Conservation (phyloP, 306 rosid species). For the Fragaria nilgerrensis region DNA sequence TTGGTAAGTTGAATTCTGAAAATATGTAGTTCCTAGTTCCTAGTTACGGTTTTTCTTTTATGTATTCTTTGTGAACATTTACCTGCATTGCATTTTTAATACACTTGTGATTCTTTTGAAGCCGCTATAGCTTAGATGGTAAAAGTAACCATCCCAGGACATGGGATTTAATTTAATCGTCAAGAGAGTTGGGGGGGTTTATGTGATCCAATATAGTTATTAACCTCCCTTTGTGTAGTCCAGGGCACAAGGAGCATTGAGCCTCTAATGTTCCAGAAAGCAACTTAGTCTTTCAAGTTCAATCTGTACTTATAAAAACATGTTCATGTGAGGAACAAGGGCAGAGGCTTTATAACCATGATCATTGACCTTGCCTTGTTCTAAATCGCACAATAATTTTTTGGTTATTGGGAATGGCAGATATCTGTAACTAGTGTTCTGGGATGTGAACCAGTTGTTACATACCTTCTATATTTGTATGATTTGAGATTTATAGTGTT, state of each 20-base stretch:
- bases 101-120: background rate
- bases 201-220: background rate
- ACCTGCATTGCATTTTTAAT: background rate
- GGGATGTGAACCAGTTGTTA: background rate
- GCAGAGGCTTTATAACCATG: background rate
- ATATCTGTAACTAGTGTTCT: background rate
- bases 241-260: background rate
- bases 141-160: background rate
- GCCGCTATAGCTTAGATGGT: background rate
- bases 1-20: slow-evolving; percentile 48
- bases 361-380: background rate
- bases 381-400: background rate
- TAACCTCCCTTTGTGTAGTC: background rate
- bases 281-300: background rate
- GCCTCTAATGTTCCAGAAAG: background rate
- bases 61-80: background rate
- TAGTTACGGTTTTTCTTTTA: background rate
- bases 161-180: background rate
- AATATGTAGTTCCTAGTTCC: background rate
- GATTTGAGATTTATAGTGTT: background rate
- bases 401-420: background rate
- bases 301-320: background rate
- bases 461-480: background rate
- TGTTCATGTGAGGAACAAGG: background rate
- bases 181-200: too few species aligned